Evolutionary conservation across 164 flowering plant genomes (phyloP), one percentile per base, ranked within the genome.

Genomic region (Hamamelis virginiana): DNA sequence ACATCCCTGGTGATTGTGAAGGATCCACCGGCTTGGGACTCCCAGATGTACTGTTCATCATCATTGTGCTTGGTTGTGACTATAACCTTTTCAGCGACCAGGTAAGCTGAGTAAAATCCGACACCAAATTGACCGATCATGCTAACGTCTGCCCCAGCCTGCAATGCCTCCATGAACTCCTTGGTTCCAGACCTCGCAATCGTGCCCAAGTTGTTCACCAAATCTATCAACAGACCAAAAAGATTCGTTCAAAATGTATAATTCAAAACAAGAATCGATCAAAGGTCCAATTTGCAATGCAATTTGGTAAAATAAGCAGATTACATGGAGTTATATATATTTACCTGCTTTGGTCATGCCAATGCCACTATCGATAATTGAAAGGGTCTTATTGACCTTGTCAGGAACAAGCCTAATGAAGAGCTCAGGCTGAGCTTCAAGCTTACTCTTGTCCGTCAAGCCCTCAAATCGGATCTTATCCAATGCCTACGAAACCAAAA

Each of bases 141-240:
- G 75, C 89, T 85, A n/a, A 85, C 84, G 73, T 85, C 87, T 9
- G 89, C 84, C 2, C 87, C 84, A 16, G 85, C 86, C 53, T 71
- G 76, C 67, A 85, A 52, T 14, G 89, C 89, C 66, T 85, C 87
- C 89, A 85, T 85, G 68, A 85, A 85, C 62, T 85, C 87, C 77
- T 83, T 85, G 9, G 89, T 83, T 3, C 89, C 89, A 1, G 89
- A 85, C 75, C 84, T 82, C 6, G 89, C 89, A 69, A 85, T 85
- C 18, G 88, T 86, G 10, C 90, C 90, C 74, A 84, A 67, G 56
- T 86, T 84, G 74, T 86, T 84, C 75, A 86, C 89, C 86, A 84
- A 66, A 56, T 86, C 89, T 82, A 62, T 0, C 43, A 26, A 55
- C 38, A 33, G 63, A n/a, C 44, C 13, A 62, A 33, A 33, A 2